Conservation (phyloP, 805 yeast species). For the Ogataea allantospora region DNA sequence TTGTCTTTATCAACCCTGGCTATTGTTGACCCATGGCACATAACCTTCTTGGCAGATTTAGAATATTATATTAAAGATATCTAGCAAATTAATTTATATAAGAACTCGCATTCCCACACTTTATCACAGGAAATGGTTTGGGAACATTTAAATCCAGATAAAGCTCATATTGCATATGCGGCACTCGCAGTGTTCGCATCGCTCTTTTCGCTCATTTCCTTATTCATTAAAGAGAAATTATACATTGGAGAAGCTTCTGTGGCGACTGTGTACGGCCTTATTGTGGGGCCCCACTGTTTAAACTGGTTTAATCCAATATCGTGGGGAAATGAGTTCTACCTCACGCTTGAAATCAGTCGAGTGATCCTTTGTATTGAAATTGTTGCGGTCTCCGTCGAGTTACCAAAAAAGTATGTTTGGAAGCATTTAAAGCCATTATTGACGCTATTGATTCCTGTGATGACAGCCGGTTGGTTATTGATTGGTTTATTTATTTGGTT, state of each 20-base stretch:
- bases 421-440: slow-evolving; percentile 57
- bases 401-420: slow-evolving; percentile 64
- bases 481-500: slow-evolving; percentile 63
- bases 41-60: slow-evolving; percentile 11
- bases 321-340: slow-evolving; percentile 55
- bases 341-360: slow-evolving; percentile 59
- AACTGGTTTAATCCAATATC: slow-evolving; percentile 55
- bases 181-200: slow-evolving; percentile 61
- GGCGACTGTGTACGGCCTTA: slow-evolving; percentile 60
- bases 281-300: slow-evolving; percentile 58
- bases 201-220: slow-evolving; percentile 55
- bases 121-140: slow-evolving; percentile 28
- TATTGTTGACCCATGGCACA: slow-evolving; percentile 2
- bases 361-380: slow-evolving; percentile 69
- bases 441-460: slow-evolving; percentile 61
- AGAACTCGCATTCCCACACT: background rate
- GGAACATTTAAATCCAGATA: slow-evolving; percentile 33
- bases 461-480: slow-evolving; percentile 69
- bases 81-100: background rate
- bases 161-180: slow-evolving; percentile 46
- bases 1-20: too few species aligned
- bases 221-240: slow-evolving; percentile 55
- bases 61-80: background rate
- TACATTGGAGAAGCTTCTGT: slow-evolving; percentile 69
- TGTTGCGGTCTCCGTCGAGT: slow-evolving; percentile 69